A percentile compares a stretch with the other conserved stretches of the same genome.
phyloP scores from a whole-genome alignment of 176 grass and related monocot genomes.

The Themeda triandra region DNA sequence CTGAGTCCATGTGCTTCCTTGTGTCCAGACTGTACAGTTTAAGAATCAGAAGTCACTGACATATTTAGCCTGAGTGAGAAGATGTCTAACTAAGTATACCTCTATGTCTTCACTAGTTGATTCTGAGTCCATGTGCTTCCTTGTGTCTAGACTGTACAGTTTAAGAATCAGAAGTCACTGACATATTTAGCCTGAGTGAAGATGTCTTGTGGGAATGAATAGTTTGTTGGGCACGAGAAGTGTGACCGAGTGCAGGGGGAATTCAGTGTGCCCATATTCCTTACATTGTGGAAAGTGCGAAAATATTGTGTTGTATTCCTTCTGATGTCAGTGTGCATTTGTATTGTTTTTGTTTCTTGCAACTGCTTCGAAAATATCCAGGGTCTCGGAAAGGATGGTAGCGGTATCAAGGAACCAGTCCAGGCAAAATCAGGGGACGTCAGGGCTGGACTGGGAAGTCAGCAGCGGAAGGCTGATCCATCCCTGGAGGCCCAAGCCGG shows the following conservation, averaged over 20 bases:
- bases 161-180: background rate
- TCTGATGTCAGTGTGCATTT: constrained; percentile 44
- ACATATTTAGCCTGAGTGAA: background rate
- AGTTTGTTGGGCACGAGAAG: constrained; percentile 2
- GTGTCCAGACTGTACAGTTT: background rate
- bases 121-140: background rate
- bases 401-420: constrained; percentile 94
- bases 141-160: background rate
- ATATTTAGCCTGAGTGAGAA: background rate
- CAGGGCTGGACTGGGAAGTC: constrained; percentile 86
- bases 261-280: constrained; percentile 8
- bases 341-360: constrained; percentile 44
- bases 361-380: constrained; percentile 52
- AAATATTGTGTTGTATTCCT: background rate
- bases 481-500: constrained; percentile 75
- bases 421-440: constrained; percentile 76
- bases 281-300: constrained; percentile 18
- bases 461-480: constrained; percentile 59
- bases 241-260: background rate
- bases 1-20: background rate
- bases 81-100: background rate
- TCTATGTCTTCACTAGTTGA: background rate
- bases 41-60: background rate
- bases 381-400: constrained; percentile 92
- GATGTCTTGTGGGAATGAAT: background rate